A percentile compares a stretch with the other conserved stretches of the same genome.
phyloP scores from a whole-genome alignment of 805 yeast genomes.

The Metschnikowia kofuensis region DNA sequence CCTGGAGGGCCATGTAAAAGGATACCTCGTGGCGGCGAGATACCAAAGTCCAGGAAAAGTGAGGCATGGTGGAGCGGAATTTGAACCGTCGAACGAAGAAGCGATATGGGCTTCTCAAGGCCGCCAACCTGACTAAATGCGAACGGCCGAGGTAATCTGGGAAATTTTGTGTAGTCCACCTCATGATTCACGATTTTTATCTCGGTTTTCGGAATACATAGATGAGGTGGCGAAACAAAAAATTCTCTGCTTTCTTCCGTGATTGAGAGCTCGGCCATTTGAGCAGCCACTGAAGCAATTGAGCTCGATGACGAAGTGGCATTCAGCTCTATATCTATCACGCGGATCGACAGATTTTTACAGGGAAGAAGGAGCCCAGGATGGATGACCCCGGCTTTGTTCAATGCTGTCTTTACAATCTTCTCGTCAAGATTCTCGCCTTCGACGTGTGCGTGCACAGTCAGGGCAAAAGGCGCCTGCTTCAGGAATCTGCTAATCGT shows the following conservation, averaged over 20 bases:
- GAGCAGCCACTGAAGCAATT: slow-evolving; percentile 8
- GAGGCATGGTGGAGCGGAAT: slow-evolving; percentile 78
- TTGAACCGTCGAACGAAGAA: slow-evolving; percentile 64
- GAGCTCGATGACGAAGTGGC: slow-evolving; percentile 16
- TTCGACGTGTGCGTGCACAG: slow-evolving; percentile 9
- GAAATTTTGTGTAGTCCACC: slow-evolving; percentile 29
- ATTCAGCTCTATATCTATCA: slow-evolving; percentile 25
- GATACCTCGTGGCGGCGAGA: slow-evolving; percentile 92
- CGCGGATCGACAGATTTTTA: slow-evolving; percentile 20
- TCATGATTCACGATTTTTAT: slow-evolving; percentile 5
- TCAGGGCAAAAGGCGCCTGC: slow-evolving; percentile 42
- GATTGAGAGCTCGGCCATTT: slow-evolving; percentile 13
- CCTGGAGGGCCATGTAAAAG: slow-evolving; percentile 95
- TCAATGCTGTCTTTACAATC: slow-evolving; percentile 40
- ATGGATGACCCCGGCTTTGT: slow-evolving; percentile 57
- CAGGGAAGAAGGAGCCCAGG: slow-evolving; percentile 48
- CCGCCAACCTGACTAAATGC: slow-evolving; percentile 74
- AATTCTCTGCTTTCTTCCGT: slow-evolving; percentile 13
- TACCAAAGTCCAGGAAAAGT: slow-evolving; percentile 78
- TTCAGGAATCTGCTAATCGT: slow-evolving; percentile 42
- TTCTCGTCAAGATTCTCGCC: slow-evolving; percentile 20
- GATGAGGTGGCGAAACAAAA: slow-evolving; percentile 46
- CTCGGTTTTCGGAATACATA: slow-evolving; percentile 35
- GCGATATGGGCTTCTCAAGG: slow-evolving; percentile 55
- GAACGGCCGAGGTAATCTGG: slow-evolving; percentile 41